Conservation (phyloP, 139 green algal genomes). For the Tetraselmis striata region DNA sequence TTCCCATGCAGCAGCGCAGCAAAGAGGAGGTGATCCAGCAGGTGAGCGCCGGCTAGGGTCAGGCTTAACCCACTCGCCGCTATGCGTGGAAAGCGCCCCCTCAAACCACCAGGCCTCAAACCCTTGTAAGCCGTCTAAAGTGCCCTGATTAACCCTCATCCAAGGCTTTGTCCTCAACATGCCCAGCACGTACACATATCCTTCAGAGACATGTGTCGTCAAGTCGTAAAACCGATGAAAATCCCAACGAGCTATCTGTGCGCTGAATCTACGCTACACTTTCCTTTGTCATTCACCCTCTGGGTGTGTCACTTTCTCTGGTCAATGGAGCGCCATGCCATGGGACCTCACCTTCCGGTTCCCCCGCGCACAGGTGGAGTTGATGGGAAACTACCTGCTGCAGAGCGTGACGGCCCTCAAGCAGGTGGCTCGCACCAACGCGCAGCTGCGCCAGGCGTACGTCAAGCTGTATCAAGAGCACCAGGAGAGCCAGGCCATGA, state of each 20-base stretch:
- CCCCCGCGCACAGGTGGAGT: background rate
- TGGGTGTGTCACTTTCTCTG: background rate
- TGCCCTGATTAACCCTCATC: no score
- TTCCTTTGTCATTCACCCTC: background rate
- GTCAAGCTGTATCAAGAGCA: background rate
- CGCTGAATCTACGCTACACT: no score
- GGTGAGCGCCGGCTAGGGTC: background rate
- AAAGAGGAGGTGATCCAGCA: background rate
- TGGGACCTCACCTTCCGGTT: background rate
- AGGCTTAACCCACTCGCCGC: background rate
- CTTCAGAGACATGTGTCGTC: no score
- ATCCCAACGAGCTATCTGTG: no score
- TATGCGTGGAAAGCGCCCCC: no score
- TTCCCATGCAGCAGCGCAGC: background rate
- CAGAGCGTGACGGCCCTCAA: constrained; percentile 10
- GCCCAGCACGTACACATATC: no score
- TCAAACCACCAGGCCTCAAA: no score
- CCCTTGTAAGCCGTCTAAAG: no score
- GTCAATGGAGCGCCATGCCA: background rate
- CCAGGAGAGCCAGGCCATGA: background rate
- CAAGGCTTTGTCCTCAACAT: no score
- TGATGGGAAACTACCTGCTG: constrained; percentile 2
- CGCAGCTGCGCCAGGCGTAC: constrained; percentile 23
- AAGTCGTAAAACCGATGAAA: no score
- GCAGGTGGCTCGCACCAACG: constrained; percentile 9